Base-by-base conservation (phyloP, 2,329 filamentous ascomycete genomes). In the Colletotrichum siamense region DNA sequence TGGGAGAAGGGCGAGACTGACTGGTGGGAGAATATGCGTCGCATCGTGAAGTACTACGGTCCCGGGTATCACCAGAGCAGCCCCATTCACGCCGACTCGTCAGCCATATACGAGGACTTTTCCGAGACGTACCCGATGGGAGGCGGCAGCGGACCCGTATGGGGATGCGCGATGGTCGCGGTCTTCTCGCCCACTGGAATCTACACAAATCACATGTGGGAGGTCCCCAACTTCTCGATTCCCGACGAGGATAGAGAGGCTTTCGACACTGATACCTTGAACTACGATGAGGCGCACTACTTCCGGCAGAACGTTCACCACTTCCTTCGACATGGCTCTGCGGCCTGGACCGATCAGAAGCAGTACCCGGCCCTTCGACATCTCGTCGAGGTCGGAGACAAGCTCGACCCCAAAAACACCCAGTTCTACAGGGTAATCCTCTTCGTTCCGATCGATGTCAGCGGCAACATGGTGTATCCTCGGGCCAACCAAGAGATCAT, bases 11-110 rank as follows among this genome's bases (percentile, higher is more conserved):
- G 77, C 30, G 36, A 55, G 16, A 9, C 8, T 5, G 71, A 75
- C 28, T 78, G 77, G 75, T 78, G 77, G 77, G 71, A 75, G 44
- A 77, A 77, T 34, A 71, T 77, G 64, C 75, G 77, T 36, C 71
- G 68, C 26, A 22, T 77, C 9, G 68, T 36, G 12, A 72, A 66
- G 28, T 59, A 59, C 24, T 78, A 78, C 22, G 77, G 77, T 13
- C 70, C 75, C 5, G 75, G 75, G 4, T 62, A 67, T 1, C 39
- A 68, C 28, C 30, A 64, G 16, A 52, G n/a, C 34, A 73, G 69
- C 49, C 16, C 28, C 13, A 26, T 62, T 2, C 59, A 55, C 22
- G 64, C 65, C 55, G 69, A 76, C 28, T 76, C 74, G 8, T 69
- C 70, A 7, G 32, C 32, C 39, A 15, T 63, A 13, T 63, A 64